Base-by-base conservation (phyloP, 225 moss, liverwort and hornwort genomes). In the Marchantia paleacea region DNA sequence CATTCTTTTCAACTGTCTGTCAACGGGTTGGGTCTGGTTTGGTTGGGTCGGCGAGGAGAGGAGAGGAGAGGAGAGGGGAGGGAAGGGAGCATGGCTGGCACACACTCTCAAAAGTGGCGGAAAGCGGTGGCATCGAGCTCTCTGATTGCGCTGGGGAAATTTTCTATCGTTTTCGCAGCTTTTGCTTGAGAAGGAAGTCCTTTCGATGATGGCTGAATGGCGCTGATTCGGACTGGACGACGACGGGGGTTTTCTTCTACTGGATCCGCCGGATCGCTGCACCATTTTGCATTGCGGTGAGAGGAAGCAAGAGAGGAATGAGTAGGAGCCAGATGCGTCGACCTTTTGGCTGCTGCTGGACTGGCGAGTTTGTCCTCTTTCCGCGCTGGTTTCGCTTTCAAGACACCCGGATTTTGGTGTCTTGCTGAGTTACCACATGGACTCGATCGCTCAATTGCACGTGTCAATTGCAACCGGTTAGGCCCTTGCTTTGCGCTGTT, bases 81-180 rank as follows among this genome's bases (percentile, higher is more conserved):
- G n/a, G n/a, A n/a, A n/a, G 50, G 0, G 22, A 18, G 72, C 72
- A 50, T 72, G 72, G n/a, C 72, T 51, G 72, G 72, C 72, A 72
- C 4, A 16, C 71, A 48, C 48, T 49, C 20, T 2, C 18, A 62
- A 22, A 16, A 72, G 12, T 1, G 51, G 48, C 20, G 51, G 48
- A 72, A 12, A n/a, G 48, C n/a, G 3, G n/a, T 72, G 51, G n/a
- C n/a, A 12, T 50, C 50, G 22, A 18, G 12, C 72, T 51, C 51
- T 72, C 51, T 51, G 50, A 51, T 50, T 72, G 72, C 50, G 10
- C 2, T 50, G 12, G 3, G 7, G 51, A 0, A 50, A 50, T 24
- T 28, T 72, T 51, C 51, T 51, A 10, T 51, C 50, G 51, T 19
- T 72, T 51, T 19, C 9, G 8, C 22, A 29, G 3, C 14, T n/a